Conservation (phyloP, 2,329 filamentous ascomycete genomes). For the Westerdykella sp. region DNA sequence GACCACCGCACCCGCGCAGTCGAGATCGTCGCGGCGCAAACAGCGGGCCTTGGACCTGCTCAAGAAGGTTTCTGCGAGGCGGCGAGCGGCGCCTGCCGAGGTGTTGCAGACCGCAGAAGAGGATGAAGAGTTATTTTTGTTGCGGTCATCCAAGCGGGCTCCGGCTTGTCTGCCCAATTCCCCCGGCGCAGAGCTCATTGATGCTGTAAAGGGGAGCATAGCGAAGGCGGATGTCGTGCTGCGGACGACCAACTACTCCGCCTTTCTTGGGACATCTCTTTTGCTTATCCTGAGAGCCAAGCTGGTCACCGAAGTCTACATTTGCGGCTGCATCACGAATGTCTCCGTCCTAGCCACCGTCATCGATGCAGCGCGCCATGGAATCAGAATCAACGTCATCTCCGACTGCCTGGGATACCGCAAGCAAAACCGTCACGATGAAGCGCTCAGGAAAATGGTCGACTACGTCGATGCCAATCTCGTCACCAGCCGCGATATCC, state of each 20-base stretch:
- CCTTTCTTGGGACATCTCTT: slow-evolving; percentile 68
- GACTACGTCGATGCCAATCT: slow-evolving; percentile 69
- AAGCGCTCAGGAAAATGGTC: slow-evolving; percentile 64
- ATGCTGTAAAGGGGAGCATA: slow-evolving; percentile 46
- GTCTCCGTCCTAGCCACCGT: slow-evolving; percentile 87
- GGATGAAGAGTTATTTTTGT: slow-evolving; percentile 44
- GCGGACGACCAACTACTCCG: slow-evolving; percentile 79
- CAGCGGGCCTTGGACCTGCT: slow-evolving; percentile 34
- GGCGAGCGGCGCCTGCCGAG: slow-evolving; percentile 22
- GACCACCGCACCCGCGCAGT: slow-evolving; percentile 20
- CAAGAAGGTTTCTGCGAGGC: slow-evolving; percentile 31
- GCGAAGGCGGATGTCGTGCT: slow-evolving; percentile 50
- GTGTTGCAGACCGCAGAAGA: slow-evolving; percentile 23
- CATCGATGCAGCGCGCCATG: slow-evolving; percentile 81
- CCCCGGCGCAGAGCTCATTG: slow-evolving; percentile 47
- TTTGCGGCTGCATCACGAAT: slow-evolving; percentile 83
- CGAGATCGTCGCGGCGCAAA: slow-evolving; percentile 31
- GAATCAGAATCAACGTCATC: slow-evolving; percentile 77
- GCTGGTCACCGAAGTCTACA: slow-evolving; percentile 81
- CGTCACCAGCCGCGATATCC: slow-evolving; percentile 54
- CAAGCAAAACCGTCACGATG: slow-evolving; percentile 59
- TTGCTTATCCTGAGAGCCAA: slow-evolving; percentile 74
- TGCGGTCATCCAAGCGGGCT: slow-evolving; percentile 31
- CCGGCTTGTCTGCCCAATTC: slow-evolving; percentile 40
- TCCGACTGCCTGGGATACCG: slow-evolving; percentile 86